These are phyloP conservation scores for Cinnamomum chago DNA, from an alignment of 164 flowering plant species.

Conservation along the genomic window DNA sequence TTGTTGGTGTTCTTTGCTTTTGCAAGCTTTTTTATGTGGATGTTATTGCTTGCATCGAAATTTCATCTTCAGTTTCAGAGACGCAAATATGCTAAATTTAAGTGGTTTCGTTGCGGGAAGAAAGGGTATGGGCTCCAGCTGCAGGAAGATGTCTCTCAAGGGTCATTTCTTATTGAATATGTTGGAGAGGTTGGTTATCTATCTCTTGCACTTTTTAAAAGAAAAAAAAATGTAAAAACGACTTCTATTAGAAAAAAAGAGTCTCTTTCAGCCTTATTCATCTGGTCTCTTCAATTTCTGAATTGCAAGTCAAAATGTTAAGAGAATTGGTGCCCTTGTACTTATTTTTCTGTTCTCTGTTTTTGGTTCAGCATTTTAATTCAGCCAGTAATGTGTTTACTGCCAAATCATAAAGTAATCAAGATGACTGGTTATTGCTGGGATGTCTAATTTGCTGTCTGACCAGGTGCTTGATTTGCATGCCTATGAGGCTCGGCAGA, in stretches of 20 bases:
- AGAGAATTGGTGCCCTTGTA: not conserved
- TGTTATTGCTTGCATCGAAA: not conserved
- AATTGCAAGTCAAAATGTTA: not conserved
- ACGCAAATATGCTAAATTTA: conserved; percentile 66
- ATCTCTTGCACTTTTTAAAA: no score
- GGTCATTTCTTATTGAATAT: conserved; percentile 90
- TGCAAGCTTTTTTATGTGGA: not conserved
- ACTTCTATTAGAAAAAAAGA: no score
- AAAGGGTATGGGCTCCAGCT: conserved; percentile 85
- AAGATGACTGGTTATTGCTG: not conserved
- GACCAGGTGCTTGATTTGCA: conserved; percentile 86
- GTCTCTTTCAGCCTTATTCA: not conserved
- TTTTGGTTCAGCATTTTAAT: not conserved
- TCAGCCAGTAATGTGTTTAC: not conserved
- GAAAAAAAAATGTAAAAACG: no score
- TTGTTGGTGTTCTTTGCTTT: no score
- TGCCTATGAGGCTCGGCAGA: conserved; percentile 78
- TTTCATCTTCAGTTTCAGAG: conserved; percentile 74
- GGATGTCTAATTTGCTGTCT: conserved; percentile 9
- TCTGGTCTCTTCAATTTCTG: not conserved
- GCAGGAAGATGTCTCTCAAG: conserved; percentile 60
- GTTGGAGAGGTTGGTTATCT: conserved; percentile 80
- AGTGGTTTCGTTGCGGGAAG: conserved; percentile 65
- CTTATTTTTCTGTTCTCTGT: not conserved
- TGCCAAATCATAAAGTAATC: not conserved